Base-by-base conservation (phyloP, 176 grass and related monocot species). In the Themeda triandra region DNA sequence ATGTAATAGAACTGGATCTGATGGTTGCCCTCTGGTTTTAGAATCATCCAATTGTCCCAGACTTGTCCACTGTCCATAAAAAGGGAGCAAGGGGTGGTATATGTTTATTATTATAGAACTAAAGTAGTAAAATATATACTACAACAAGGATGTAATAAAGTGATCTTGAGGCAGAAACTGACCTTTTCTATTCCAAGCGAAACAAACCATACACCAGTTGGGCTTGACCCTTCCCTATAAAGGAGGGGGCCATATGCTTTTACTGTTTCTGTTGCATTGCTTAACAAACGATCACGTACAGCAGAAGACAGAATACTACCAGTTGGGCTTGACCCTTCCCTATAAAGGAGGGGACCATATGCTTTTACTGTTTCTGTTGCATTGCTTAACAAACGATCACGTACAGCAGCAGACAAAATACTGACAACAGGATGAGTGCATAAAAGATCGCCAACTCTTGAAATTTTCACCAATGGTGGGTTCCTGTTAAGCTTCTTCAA, bases 1-100 rank as follows among this genome's bases (percentile, higher is more conserved):
- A 76, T 94, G 92, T 81, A 88, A 94, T 24, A 97, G 92, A 73
- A 88, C 77, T 82, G 94, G 94, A 92, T 97, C 87, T 80, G 89
- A 77, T 0, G 94, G 89, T 80, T 91, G 94, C 54, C 91, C 92
- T 46, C 46, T 92, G 74, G 68, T 89, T 80, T 92, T 46, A 46
- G 45, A 46, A 46, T 46, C 45, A 46, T 46, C 45, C 45, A 46
- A 46, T 46, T 46, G 59, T 78, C 86, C 91, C 64, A 28, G 85
- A 73, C 92, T 94, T 79, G 75, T 82, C 94, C 94, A 97, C 94
- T 97, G 82, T 45, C 44, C 44, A 45, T 45, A 45, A 45, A 45
- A 45, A 45, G 44, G 44, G 44, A 45, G 44, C 13, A 45, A 45
- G 44, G 44, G 44, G 44, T 45, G 44, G 44, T 45, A 45, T 45